phyloP scores from a whole-genome alignment of 345 rosid species.

The Citrus australasica region DNA sequence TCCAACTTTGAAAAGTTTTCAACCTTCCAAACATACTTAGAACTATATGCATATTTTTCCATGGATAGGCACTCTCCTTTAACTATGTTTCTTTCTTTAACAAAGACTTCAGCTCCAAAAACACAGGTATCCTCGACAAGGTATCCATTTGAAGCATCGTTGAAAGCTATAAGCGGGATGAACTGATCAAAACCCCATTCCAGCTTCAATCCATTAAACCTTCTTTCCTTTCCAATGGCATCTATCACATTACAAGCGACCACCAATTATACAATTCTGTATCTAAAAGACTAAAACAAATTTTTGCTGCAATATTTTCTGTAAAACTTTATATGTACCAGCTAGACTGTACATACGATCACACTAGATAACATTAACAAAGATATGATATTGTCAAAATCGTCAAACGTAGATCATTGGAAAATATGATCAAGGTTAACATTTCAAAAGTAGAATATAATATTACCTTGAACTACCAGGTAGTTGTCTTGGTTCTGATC shows the following conservation, averaged over 20 bases:
- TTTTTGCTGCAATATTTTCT: too few relatives aligned
- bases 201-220: conserved; percentile 31
- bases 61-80: conserved; percentile 32
- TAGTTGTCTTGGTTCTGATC: conserved; percentile 39
- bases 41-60: conserved; percentile 14
- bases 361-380: too few relatives aligned
- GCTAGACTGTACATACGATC: too few relatives aligned
- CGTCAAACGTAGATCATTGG: too few relatives aligned
- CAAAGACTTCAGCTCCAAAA: conserved; percentile 45
- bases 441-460: too few relatives aligned
- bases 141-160: conserved; percentile 32
- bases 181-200: conserved; percentile 45
- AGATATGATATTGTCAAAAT: too few relatives aligned
- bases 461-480: conserved; percentile 35
- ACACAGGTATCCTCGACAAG: conserved; percentile 33
- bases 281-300: too few relatives aligned
- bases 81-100: conserved; percentile 31
- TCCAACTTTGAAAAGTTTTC: conserved; percentile 25
- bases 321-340: too few relatives aligned
- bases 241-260: conserved; percentile 17
- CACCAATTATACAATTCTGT: background rate
- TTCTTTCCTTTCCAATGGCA: conserved; percentile 25
- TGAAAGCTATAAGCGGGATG: conserved; percentile 16
- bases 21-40: conserved; percentile 34
- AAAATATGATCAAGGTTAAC: too few relatives aligned